These are phyloP conservation scores for Alternaria gaisen DNA, from an alignment of 2,329 filamentous ascomycete species.

Conservation along the genomic window DNA sequence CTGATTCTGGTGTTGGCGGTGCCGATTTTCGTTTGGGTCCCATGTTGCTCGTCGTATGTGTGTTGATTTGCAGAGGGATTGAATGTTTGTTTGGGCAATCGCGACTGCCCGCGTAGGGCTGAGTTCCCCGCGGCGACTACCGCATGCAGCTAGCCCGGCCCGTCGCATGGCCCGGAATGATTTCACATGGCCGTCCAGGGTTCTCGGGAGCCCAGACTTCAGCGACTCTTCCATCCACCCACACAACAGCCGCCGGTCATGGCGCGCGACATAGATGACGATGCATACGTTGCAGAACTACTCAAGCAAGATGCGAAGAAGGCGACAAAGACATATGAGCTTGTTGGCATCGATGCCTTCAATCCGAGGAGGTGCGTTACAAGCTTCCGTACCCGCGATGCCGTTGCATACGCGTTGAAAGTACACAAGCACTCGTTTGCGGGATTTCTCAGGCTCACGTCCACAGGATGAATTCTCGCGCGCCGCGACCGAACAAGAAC, in stretches of 20 bases:
- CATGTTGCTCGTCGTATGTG: constrained; percentile 28
- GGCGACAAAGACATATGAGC: constrained; percentile 76
- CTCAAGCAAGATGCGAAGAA: constrained; percentile 81
- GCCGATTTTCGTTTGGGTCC: constrained; percentile 36
- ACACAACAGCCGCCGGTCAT: constrained; percentile 22
- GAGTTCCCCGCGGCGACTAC: constrained; percentile 34
- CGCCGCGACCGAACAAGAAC: constrained; percentile 87
- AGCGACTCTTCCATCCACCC: neutral
- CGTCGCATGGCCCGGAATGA: constrained; percentile 10
- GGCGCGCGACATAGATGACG: constrained; percentile 57
- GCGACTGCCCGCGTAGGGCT: constrained; percentile 25
- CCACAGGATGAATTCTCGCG: constrained; percentile 68
- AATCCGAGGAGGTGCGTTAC: constrained; percentile 61
- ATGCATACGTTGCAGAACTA: constrained; percentile 83
- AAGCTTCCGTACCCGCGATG: constrained; percentile 12
- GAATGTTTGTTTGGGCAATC: constrained; percentile 44
- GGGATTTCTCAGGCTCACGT: constrained; percentile 4
- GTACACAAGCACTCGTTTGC: constrained; percentile 10
- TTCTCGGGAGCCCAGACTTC: constrained; percentile 1
- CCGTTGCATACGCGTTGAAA: constrained; percentile 10
- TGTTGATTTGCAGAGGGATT: constrained; percentile 10
- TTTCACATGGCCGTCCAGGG: constrained; percentile 7
- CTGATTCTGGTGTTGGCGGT: constrained; percentile 34
- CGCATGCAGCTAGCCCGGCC: constrained; percentile 14
- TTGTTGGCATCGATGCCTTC: constrained; percentile 76